A percentile compares a stretch with the other conserved stretches of the same genome.
These are phyloP conservation scores for Arthroderma sp. DNA, from an alignment of 2,329 filamentous ascomycete species.

Conservation along the genomic window DNA sequence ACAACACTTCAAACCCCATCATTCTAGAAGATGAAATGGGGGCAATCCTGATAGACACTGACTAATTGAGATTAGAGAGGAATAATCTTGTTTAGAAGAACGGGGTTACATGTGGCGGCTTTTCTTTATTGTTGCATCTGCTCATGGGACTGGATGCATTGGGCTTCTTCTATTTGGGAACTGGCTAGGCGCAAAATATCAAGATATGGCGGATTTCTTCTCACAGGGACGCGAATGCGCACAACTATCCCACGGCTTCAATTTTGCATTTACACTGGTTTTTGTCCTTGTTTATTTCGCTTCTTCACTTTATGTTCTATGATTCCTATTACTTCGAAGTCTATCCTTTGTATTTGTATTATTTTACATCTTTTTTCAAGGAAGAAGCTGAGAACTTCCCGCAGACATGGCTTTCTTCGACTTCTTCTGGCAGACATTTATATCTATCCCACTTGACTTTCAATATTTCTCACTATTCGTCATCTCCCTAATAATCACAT, in stretches of 20 bases:
- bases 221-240: background rate
- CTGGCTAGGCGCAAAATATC: background rate
- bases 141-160: background rate
- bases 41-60: conserved; percentile 55
- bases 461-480: background rate
- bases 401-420: background rate
- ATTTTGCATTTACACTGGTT: conserved; percentile 2
- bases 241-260: background rate
- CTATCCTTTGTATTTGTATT: background rate
- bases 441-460: background rate
- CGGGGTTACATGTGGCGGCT: background rate
- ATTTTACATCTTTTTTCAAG: background rate
- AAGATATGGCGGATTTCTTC: background rate
- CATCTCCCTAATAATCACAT: conserved; percentile 27
- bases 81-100: background rate
- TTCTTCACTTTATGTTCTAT: background rate
- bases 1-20: conserved; percentile 29
- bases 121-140: background rate
- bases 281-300: background rate
- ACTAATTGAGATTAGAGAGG: conserved; percentile 30
- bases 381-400: background rate
- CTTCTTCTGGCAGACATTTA: background rate
- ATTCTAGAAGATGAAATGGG: conserved; percentile 43
- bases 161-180: background rate
- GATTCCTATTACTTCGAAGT: background rate